Conservation (phyloP, 805 yeast species). For the Pichia californica region DNA sequence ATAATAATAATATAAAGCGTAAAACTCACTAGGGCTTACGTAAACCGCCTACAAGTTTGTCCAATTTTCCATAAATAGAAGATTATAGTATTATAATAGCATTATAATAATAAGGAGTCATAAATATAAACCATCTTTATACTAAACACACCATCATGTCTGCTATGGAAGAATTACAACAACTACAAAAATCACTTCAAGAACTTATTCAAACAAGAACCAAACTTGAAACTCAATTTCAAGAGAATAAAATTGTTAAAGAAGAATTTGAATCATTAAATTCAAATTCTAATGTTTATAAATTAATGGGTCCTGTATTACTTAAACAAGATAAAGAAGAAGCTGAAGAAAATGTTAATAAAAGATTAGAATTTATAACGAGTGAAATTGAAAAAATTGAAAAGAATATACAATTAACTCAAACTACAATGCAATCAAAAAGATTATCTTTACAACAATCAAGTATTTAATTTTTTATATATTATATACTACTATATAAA, state of each 20-base stretch:
- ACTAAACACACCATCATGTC: neutral
- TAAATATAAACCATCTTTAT: neutral
- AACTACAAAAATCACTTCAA: constrained; percentile 27
- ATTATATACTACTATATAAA: too few relatives aligned
- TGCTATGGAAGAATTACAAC: constrained; percentile 16
- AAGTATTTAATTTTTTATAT: too few relatives aligned
- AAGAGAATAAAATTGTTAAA: constrained; percentile 86
- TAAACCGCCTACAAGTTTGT: too few relatives aligned
- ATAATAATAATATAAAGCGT: too few relatives aligned
- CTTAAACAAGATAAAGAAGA: constrained; percentile 83
- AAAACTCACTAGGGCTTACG: too few relatives aligned
- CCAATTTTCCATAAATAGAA: too few relatives aligned
- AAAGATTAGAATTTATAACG: constrained; percentile 82
- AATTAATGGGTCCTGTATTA: constrained; percentile 86
- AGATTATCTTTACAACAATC: constrained; percentile 36
- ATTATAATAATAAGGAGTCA: neutral
- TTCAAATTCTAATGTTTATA: constrained; percentile 70
- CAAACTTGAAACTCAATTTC: constrained; percentile 85
- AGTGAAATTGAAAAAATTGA: constrained; percentile 78
- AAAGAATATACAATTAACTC: constrained; percentile 51
- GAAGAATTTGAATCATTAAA: constrained; percentile 61
- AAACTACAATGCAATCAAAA: constrained; percentile 48
- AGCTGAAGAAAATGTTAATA: constrained; percentile 77
- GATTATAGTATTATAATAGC: too few relatives aligned
- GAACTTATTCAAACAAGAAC: constrained; percentile 70